Percentiles rank a stretch among this genome's conserved stretches.
These are phyloP conservation scores for Samsoniella hepiali DNA, from an alignment of 2,329 filamentous ascomycete genomes.

Conservation along the genomic window DNA sequence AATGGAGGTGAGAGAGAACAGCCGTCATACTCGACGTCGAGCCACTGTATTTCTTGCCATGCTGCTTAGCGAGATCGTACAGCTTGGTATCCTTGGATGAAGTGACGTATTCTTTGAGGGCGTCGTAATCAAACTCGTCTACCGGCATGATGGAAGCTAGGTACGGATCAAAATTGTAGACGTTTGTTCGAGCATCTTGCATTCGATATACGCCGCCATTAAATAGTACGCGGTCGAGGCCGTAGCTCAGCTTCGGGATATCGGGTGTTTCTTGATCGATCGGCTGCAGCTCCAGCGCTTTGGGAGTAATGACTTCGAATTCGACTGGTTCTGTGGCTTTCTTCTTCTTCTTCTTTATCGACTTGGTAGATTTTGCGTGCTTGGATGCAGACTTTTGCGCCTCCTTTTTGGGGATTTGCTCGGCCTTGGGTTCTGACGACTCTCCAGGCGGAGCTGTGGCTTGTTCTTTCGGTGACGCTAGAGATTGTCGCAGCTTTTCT, in stretches of 20 bases:
- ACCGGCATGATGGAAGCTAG: conserved; percentile 91
- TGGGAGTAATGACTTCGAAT: conserved; percentile 31
- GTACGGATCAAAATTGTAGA: conserved; percentile 97
- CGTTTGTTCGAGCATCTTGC: conserved; percentile 79
- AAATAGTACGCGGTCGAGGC: conserved; percentile 87
- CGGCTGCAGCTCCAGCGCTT: conserved; percentile 27
- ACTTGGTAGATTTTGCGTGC: background rate
- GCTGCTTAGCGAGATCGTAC: conserved; percentile 61
- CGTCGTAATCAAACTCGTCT: conserved; percentile 85
- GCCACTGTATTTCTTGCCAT: conserved; percentile 79
- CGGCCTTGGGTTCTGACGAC: background rate
- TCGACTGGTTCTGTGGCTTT: conserved; percentile 20
- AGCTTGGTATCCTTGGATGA: conserved; percentile 80
- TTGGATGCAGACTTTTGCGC: background rate
- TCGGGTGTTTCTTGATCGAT: conserved; percentile 33
- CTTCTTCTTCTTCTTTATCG: background rate
- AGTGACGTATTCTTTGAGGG: conserved; percentile 82
- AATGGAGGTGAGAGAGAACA: conserved; percentile 87
- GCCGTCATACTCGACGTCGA: conserved; percentile 97
- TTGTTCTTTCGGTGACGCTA: background rate
- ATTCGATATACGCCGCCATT: conserved; percentile 90
- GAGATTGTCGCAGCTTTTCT: background rate
- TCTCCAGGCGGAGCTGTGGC: background rate
- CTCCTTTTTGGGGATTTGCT: background rate
- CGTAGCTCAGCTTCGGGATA: conserved; percentile 65